These are phyloP conservation scores for Protea cynaroides DNA, from an alignment of 164 flowering plant genomes.

Conservation along the genomic window DNA sequence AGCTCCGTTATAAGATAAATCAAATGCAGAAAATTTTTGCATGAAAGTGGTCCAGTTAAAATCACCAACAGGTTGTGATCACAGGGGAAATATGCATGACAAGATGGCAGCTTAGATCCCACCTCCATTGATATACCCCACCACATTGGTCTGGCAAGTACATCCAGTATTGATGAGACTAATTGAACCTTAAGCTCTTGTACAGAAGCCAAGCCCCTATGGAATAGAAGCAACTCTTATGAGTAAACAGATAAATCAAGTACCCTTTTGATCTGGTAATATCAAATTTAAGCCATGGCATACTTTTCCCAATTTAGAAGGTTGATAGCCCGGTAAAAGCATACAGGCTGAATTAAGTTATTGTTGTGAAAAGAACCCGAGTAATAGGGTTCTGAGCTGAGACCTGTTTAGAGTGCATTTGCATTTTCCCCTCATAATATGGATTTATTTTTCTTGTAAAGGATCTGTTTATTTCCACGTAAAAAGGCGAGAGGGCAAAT, in stretches of 20 bases:
- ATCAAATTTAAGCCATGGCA: not conserved
- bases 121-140: constrained; percentile 61
- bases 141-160: constrained; percentile 48
- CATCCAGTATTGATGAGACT: constrained; percentile 44
- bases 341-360: not conserved
- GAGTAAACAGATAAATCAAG: constrained; percentile 4
- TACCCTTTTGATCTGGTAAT: constrained; percentile 1
- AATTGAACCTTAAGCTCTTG: constrained; percentile 40
- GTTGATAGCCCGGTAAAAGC: not conserved
- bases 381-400: not conserved
- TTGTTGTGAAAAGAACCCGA: not conserved
- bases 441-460: not conserved
- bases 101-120: constrained; percentile 58
- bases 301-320: not conserved
- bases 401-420: not conserved
- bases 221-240: constrained; percentile 12
- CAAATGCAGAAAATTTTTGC: constrained; percentile 35
- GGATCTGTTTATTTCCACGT: no score
- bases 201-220: constrained; percentile 62
- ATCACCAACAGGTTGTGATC: constrained; percentile 26
- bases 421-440: not conserved
- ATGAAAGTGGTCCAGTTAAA: constrained; percentile 48
- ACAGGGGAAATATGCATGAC: constrained; percentile 57
- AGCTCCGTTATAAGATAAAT: constrained; percentile 21
- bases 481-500: no score